These are phyloP conservation scores for Fragaria nilgerrensis DNA, from an alignment of 306 rosid species.

Conservation along the genomic window DNA sequence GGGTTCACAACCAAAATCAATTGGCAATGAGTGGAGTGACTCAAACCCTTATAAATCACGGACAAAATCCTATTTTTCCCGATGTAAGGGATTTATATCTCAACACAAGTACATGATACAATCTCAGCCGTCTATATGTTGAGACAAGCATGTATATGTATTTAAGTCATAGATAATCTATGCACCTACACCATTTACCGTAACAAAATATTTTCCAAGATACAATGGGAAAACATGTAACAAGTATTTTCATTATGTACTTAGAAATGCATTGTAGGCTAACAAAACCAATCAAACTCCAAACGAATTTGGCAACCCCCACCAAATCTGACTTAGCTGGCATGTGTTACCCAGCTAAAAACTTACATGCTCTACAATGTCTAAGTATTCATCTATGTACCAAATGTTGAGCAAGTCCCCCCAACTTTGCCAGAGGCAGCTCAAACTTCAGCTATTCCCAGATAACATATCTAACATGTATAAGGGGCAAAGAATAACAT, in stretches of 20 bases:
- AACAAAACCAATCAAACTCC: slow-evolving; percentile 12
- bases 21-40: too few relatives aligned
- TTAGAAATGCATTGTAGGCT: background rate
- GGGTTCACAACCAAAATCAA: too few relatives aligned
- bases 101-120: too few relatives aligned
- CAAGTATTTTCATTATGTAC: slow-evolving; percentile 2
- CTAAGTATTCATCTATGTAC: background rate
- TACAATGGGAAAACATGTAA: background rate
- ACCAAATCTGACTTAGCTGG: background rate
- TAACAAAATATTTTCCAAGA: background rate
- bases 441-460: background rate
- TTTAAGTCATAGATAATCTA: too few relatives aligned
- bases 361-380: background rate
- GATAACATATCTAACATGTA: slow-evolving; percentile 14
- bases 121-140: too few relatives aligned
- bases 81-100: too few relatives aligned
- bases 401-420: background rate
- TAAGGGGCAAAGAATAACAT: slow-evolving; percentile 19
- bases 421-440: slow-evolving; percentile 11
- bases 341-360: background rate
- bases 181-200: background rate
- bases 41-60: too few relatives aligned
- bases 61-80: too few relatives aligned
- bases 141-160: too few relatives aligned
- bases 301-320: slow-evolving; percentile 2